Evolutionary conservation across 1,284 basidiomycete genomes (phyloP), one percentile per base, ranked within the genome.

Genomic region (Leccinum pseudoinsigne): DNA sequence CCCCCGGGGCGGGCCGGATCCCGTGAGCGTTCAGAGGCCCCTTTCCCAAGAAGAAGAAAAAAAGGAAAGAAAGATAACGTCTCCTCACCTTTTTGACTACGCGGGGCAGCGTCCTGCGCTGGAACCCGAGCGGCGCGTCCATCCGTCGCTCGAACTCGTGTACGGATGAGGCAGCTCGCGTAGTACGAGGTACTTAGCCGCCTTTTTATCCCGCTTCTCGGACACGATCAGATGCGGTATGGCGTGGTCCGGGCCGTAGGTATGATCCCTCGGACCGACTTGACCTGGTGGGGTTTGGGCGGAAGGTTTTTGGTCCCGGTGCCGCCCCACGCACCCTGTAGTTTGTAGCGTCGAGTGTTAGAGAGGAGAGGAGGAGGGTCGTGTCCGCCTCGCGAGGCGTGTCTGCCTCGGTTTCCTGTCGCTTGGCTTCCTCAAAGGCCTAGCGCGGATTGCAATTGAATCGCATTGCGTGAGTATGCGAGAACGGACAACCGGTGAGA

Each of bases 201-300:
- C 94, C 76, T 98, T 98, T 80, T 95, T 95, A 80, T 98, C 95
- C 62, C 89, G 86, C 74, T 90, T 92, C 78, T 99, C 95, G 2
- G 93, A 93, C 71, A 99, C 93, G 79, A 99, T 97, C 68, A 99
- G 87, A 75, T 97, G 89, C 9, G 86, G 82, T 74, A 94, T 93
- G 60, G 82, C 82, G 65, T 89, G 89, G 78, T 99, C 97, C 55
- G 92, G 91, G 87, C 78, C 6, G 80, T 80, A 0, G 92, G 89
- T 65, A 90, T 88, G 61, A 98, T 80, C 9, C 97, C 96, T 0
- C 91, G 84, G 18, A 92, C 78, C 71, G 90, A 90, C 75, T 94
- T 94, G 74, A 95, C 84, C 65, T 89, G 82, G 64, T 83, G 78
- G 14, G 85, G 84, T 74, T 88, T 90, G 0, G 87, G 82, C 21